Evolutionary conservation across 2,329 filamentous ascomycete genomes (phyloP).

Genomic region (Apiospora sp.): DNA sequence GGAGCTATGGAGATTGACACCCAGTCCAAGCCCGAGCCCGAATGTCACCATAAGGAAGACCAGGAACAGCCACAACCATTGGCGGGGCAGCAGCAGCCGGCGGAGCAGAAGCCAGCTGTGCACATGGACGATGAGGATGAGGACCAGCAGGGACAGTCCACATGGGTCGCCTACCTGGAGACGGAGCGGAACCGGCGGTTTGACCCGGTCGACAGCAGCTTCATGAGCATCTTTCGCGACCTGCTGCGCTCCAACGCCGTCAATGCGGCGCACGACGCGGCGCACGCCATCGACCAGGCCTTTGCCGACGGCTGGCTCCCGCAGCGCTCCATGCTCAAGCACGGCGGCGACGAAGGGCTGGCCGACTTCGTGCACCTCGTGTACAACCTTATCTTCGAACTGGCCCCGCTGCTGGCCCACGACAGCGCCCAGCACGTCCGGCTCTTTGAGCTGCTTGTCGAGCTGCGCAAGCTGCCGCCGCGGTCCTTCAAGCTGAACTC

Average conservation of each 20-base stretch:
- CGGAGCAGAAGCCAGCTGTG: not conserved
- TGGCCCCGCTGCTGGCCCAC: slow-evolving; percentile 23
- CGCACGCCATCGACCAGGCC: slow-evolving; percentile 10
- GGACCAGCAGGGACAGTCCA: not conserved
- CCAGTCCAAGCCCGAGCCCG: slow-evolving; percentile 15
- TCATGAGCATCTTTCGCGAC: slow-evolving; percentile 24
- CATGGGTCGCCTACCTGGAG: slow-evolving; percentile 21
- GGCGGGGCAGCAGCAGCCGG: not conserved
- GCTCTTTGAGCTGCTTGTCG: slow-evolving; percentile 20
- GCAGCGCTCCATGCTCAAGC: slow-evolving; percentile 24
- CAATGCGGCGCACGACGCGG: slow-evolving; percentile 17
- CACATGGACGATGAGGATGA: not conserved
- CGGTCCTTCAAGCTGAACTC: slow-evolving; percentile 15
- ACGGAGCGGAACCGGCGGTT: slow-evolving; percentile 23
- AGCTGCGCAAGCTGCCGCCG: slow-evolving; percentile 22
- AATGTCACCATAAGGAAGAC: not conserved
- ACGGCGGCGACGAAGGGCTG: slow-evolving; percentile 21
- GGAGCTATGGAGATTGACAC: slow-evolving; percentile 12
- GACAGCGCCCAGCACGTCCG: slow-evolving; percentile 21
- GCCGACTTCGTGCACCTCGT: slow-evolving; percentile 25
- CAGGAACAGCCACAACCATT: not conserved
- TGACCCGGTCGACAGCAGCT: slow-evolving; percentile 17
- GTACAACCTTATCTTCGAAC: slow-evolving; percentile 24
- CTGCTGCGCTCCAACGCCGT: slow-evolving; percentile 17
- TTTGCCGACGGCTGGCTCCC: slow-evolving; percentile 15